Percentiles rank a stretch among this genome's conserved stretches.
Evolutionary conservation across 2,329 filamentous ascomycete genomes (phyloP).

Genomic region (Talaromyces sp.): DNA sequence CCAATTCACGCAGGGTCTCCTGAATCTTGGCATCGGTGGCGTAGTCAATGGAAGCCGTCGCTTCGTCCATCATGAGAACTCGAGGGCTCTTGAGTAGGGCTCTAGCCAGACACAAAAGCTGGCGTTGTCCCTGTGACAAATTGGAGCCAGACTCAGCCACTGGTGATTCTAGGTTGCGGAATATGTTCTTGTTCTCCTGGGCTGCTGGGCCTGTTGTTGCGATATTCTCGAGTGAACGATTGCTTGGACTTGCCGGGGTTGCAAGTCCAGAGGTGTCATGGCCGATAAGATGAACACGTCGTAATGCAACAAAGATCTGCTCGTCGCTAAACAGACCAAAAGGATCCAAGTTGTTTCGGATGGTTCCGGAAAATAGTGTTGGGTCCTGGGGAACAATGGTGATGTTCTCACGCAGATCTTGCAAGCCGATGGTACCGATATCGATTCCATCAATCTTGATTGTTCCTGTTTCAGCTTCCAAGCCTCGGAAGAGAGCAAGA

Average conservation of each 20-base stretch:
- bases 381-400: conserved; percentile 96
- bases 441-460: conserved; percentile 91
- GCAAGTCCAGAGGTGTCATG: conserved; percentile 29
- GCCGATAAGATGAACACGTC: conserved; percentile 78
- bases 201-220: conserved; percentile 12
- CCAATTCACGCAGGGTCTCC: conserved; percentile 88
- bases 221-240: conserved; percentile 17
- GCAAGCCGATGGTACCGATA: conserved; percentile 82
- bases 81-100: conserved; percentile 87
- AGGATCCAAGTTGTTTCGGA: conserved; percentile 87
- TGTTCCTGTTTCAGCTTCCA: conserved; percentile 84
- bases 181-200: conserved; percentile 86
- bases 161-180: conserved; percentile 75
- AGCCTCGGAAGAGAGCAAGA: conserved; percentile 83
- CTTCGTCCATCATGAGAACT: conserved; percentile 98
- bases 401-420: conserved; percentile 85
- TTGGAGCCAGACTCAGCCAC: conserved; percentile 91
- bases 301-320: conserved; percentile 79
- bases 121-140: conserved; percentile 90
- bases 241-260: conserved; percentile 28
- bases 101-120: conserved; percentile 87
- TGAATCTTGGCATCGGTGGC: conserved; percentile 94
- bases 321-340: conserved; percentile 86
- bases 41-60: conserved; percentile 95
- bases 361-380: conserved; percentile 86